Conservation (phyloP, 495 filamentous ascomycete species). For the Podospora sp. region DNA sequence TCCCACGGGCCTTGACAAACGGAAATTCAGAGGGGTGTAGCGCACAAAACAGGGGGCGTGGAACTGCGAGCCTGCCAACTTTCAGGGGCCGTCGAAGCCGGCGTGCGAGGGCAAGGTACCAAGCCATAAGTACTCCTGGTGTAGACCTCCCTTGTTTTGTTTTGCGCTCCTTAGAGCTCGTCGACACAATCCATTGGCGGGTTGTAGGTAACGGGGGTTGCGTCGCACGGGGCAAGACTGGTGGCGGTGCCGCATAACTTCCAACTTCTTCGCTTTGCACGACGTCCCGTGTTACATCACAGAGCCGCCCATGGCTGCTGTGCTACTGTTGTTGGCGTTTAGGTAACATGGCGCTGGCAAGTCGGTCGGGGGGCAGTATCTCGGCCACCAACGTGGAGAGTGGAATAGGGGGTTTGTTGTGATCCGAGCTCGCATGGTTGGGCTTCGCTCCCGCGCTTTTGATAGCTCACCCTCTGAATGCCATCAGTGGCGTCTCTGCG, state of each 20-base stretch:
- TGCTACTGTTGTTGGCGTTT: neutral
- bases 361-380: neutral
- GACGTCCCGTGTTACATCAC: neutral
- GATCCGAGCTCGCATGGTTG: too few relatives aligned
- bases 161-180: neutral
- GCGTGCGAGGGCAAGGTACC: neutral
- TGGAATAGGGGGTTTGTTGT: too few relatives aligned
- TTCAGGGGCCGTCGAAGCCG: too few relatives aligned
- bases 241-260: neutral
- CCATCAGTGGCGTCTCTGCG: too few relatives aligned
- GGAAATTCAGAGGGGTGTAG: too few relatives aligned
- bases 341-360: neutral
- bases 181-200: neutral
- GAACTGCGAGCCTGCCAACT: too few relatives aligned
- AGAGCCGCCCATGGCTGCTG: neutral
- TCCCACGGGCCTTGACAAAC: too few relatives aligned
- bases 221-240: neutral
- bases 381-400: neutral
- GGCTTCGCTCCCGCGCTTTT: too few relatives aligned
- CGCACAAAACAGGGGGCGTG: too few relatives aligned
- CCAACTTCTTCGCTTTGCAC: neutral
- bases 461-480: too few relatives aligned
- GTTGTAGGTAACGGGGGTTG: neutral
- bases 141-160: neutral
- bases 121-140: neutral